Evolutionary conservation across 345 rosid genomes (phyloP).

Genomic region (Citrus reticulata): DNA sequence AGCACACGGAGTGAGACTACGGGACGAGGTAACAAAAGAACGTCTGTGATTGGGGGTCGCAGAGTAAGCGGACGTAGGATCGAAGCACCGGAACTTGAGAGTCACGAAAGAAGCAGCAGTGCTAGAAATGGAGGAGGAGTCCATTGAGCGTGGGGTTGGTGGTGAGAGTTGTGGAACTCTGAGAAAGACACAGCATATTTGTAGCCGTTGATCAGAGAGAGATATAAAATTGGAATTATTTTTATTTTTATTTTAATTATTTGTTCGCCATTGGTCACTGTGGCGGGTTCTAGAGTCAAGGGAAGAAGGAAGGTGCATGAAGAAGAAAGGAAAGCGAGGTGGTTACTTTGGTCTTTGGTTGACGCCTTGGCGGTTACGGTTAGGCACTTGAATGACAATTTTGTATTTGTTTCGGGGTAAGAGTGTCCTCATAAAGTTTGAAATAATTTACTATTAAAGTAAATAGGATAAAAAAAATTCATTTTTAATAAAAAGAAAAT

Average conservation of each 20-base stretch:
- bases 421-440: neutral
- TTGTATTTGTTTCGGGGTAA: neutral
- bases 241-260: neutral
- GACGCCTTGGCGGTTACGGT: neutral
- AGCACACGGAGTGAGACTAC: neutral
- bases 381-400: neutral
- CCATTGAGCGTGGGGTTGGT: slow-evolving; percentile 16
- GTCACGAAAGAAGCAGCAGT: slow-evolving; percentile 27
- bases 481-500: no score
- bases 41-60: slow-evolving; percentile 10
- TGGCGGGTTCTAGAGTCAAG: neutral
- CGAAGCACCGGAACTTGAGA: slow-evolving; percentile 41
- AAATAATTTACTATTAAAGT: neutral
- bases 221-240: neutral
- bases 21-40: slow-evolving; percentile 1
- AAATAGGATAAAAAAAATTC: neutral
- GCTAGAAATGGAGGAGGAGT: slow-evolving; percentile 29
- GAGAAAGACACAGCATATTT: neutral
- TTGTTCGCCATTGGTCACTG: neutral
- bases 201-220: slow-evolving; percentile 14
- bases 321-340: neutral
- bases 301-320: neutral
- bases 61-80: slow-evolving; percentile 20
- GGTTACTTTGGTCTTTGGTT: neutral
- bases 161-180: neutral